Evolutionary conservation across 1,284 basidiomycete species (phyloP), one percentile per base, ranked within the genome.

Genomic region (Rhodotorula sp.): DNA sequence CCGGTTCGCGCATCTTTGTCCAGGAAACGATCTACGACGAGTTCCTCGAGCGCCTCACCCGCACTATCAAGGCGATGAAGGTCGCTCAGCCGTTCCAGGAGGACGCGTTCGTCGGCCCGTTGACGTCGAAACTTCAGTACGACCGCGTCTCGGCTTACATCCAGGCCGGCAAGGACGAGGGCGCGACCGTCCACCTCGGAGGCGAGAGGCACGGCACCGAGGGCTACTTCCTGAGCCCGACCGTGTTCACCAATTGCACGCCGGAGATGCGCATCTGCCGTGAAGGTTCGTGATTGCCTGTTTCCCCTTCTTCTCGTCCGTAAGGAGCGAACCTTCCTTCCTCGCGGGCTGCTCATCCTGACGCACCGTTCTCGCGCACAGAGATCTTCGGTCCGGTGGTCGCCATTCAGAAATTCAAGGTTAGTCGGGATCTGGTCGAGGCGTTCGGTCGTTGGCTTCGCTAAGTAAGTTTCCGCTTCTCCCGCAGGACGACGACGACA

Each of bases 71-170:
- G 80, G 78, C 83, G 3, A 76, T 84, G 77, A 86, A 86, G 77
- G 85, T 91, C 71, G 92, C 92, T 56, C 89, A 94, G 82, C 92
- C 94, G 29, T 96, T 97, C 85, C 82, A 82, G 20, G 78, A 81
- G 2, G 86, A 85, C 57, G 87, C 88, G 51, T 87, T 89, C 83
- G 92, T 94, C 80, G 93, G 93, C 58, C 93, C 94, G 29, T 92
- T 93, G 83, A 90, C 95, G 68, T 92, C 89, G 3, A 81, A 91
- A 78, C 79, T 82, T 29, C 79, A 81, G 75, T 82, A 77, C 77
- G 84, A 86, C 82, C 84, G 92, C 74, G 90, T 95, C 83, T 91
- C 94, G 90, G 85, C 84, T 64, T 94, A 92, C 86, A 94, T 97
- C 82, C 82, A 93, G 72, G 87, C 88, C 21, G 95, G 94, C 39